Percentiles rank a stretch among this genome's conserved stretches.
Conservation (phyloP, 257 asterid species). For the Cruciata laevipes region DNA sequence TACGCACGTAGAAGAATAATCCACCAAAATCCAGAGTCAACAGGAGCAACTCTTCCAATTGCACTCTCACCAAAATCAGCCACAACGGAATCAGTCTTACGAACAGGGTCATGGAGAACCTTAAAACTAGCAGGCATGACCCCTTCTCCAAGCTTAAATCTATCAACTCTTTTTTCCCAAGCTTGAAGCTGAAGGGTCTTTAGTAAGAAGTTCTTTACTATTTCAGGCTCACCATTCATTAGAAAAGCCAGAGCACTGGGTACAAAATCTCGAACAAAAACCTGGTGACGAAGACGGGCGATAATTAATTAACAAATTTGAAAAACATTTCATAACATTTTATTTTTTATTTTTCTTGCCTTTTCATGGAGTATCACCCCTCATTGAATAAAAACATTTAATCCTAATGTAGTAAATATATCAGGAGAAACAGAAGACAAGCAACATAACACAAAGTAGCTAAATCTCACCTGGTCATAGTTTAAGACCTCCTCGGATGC, state of each 20-base stretch:
- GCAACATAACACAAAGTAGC: neutral
- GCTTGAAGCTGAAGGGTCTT: conserved; percentile 80
- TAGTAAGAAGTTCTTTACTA: conserved; percentile 60
- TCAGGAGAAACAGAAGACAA: neutral
- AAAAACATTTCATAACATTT: neutral
- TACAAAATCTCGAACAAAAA: conserved; percentile 72
- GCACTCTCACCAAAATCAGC: conserved; percentile 89
- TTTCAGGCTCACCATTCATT: conserved; percentile 73
- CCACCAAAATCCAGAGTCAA: conserved; percentile 92
- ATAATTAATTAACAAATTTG: conserved; percentile 1
- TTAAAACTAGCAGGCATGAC: conserved; percentile 80
- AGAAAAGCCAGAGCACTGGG: conserved; percentile 73
- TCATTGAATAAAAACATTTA: conserved; percentile 6
- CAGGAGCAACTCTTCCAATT: conserved; percentile 78
- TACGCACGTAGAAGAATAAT: conserved; percentile 77
- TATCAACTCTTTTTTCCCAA: conserved; percentile 62
- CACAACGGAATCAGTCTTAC: conserved; percentile 50
- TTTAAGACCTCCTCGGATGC: conserved; percentile 76
- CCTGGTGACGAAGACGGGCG: conserved; percentile 27
- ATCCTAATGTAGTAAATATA: conserved; percentile 1
- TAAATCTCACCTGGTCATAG: conserved; percentile 61
- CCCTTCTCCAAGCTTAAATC: conserved; percentile 79
- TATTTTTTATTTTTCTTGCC: neutral
- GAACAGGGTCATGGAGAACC: conserved; percentile 63
- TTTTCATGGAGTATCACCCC: neutral